Conservation (phyloP, 768 basidiomycete species). For the Russula sp. region DNA sequence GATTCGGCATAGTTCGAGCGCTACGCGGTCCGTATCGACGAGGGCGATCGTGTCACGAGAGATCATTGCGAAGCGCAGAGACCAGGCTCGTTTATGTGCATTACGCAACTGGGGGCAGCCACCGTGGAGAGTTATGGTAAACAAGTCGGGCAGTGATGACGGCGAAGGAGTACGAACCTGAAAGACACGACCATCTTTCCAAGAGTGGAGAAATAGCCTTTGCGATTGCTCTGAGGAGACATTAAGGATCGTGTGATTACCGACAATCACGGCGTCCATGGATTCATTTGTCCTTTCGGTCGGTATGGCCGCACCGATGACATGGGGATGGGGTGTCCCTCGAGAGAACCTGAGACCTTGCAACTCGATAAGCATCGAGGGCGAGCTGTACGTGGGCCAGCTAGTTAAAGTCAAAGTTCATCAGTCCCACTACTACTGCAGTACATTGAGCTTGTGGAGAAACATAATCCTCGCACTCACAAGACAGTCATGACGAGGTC, state of each 20-base stretch:
- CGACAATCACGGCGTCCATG: not conserved
- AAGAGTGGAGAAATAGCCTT: not conserved
- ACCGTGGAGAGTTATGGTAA: not conserved
- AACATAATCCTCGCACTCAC: not conserved
- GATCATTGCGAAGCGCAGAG: not conserved
- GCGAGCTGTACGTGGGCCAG: too few species aligned
- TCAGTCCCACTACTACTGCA: not conserved
- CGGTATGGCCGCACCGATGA: not conserved
- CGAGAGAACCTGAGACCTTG: not conserved
- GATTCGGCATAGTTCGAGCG: not conserved
- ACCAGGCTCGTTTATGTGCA: not conserved
- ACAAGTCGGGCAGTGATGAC: not conserved
- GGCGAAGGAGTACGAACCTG: not conserved
- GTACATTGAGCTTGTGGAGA: not conserved
- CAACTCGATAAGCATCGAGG: not conserved
- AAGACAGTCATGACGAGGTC: not conserved
- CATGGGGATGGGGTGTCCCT: not conserved
- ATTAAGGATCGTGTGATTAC: not conserved
- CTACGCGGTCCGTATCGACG: not conserved
- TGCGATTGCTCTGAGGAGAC: not conserved
- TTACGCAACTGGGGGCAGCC: not conserved
- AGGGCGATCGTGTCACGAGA: not conserved
- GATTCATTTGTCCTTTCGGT: not conserved
- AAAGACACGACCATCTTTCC: not conserved
- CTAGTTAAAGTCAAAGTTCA: not conserved